phyloP scores from a whole-genome alignment of 805 yeast species.

The Brettanomyces sp. region DNA sequence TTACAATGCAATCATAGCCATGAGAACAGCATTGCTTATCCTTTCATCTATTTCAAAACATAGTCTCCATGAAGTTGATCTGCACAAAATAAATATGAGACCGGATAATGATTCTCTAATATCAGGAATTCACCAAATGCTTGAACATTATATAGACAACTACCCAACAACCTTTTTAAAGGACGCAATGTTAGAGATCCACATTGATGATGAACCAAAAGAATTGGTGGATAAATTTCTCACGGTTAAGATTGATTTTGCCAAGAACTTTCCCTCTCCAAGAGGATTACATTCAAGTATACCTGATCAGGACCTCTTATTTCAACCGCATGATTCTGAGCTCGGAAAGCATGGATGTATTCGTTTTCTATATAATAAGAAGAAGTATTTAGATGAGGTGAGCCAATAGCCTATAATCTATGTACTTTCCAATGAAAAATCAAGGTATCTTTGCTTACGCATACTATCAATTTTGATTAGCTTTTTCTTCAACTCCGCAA shows the following conservation, averaged over 20 bases:
- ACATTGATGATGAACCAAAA: slow-evolving; percentile 11
- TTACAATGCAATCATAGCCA: slow-evolving; percentile 58
- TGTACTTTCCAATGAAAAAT: slow-evolving; percentile 11
- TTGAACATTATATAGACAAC: slow-evolving; percentile 24
- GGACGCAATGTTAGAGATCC: slow-evolving; percentile 11
- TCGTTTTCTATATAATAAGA: slow-evolving; percentile 24
- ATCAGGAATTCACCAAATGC: slow-evolving; percentile 18
- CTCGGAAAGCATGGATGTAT: slow-evolving; percentile 23
- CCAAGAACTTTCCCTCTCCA: slow-evolving; percentile 4
- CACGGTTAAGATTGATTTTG: slow-evolving; percentile 22
- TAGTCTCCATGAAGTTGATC: slow-evolving; percentile 4
- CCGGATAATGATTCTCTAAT: slow-evolving; percentile 1
- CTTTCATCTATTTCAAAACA: slow-evolving; percentile 12
- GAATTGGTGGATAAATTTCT: slow-evolving; percentile 20
- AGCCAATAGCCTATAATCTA: neutral
- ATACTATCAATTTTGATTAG: slow-evolving; percentile 54
- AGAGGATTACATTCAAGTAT: neutral
- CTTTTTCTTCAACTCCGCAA: slow-evolving; percentile 28
- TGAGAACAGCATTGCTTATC: slow-evolving; percentile 42
- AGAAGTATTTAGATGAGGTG: slow-evolving; percentile 19
- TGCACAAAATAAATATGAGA: slow-evolving; percentile 2
- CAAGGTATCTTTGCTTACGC: slow-evolving; percentile 50
- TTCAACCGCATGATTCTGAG: slow-evolving; percentile 21
- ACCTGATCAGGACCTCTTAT: slow-evolving; percentile 14
- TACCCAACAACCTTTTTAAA: slow-evolving; percentile 17